These are phyloP conservation scores for Eucalyptus erythrocorys DNA, from an alignment of 345 rosid genomes.

Conservation along the genomic window DNA sequence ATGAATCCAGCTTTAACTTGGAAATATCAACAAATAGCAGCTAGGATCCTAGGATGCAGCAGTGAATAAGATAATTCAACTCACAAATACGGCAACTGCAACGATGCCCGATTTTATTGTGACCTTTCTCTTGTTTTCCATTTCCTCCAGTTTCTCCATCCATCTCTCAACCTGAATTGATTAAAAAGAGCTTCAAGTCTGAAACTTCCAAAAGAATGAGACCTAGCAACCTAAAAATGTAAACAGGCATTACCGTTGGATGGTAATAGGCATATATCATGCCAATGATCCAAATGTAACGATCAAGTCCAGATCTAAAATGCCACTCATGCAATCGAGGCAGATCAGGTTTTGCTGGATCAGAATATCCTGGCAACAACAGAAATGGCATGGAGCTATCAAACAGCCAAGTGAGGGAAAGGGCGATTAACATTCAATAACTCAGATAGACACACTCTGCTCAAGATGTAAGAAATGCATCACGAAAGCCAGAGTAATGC, in stretches of 20 bases:
- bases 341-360: slow-evolving; percentile 90
- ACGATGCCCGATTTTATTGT: slow-evolving; percentile 57
- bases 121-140: slow-evolving; percentile 57
- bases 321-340: slow-evolving; percentile 86
- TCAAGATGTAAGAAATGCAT: background rate
- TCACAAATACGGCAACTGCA: slow-evolving; percentile 39
- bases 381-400: background rate
- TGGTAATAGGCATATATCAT: slow-evolving; percentile 95
- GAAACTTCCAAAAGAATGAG: background rate
- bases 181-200: background rate
- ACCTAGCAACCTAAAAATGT: background rate
- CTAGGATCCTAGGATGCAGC: background rate
- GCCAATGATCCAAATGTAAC: slow-evolving; percentile 93
- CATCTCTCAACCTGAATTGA: slow-evolving; percentile 76
- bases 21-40: background rate
- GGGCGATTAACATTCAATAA: background rate
- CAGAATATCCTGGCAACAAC: slow-evolving; percentile 51
- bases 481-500: background rate
- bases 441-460: background rate
- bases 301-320: slow-evolving; percentile 98
- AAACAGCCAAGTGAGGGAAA: background rate
- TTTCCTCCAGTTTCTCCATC: slow-evolving; percentile 97
- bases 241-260: slow-evolving; percentile 50
- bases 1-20: background rate
- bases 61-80: slow-evolving; percentile 5